Evolutionary conservation across 305 asterid genomes (phyloP).

Genomic region (Plantago lanceolata): DNA sequence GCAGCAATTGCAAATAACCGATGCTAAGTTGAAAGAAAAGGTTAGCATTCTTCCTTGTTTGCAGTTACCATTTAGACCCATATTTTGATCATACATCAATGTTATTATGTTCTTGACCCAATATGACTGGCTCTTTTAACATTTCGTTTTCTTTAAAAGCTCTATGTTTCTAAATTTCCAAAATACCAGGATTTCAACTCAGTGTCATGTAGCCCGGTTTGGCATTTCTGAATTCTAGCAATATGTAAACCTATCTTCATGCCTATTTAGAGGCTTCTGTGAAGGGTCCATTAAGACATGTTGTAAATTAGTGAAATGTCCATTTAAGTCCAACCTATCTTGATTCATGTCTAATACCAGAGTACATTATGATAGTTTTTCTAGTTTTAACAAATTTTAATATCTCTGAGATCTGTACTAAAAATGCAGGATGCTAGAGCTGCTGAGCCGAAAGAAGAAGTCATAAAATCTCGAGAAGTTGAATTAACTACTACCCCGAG

Average conservation of each 20-base stretch:
- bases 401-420: slow-evolving; percentile 13
- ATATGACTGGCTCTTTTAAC: neutral
- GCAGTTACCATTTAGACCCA: too few relatives aligned
- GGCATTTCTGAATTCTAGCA: neutral
- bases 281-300: neutral
- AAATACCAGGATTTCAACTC: too few relatives aligned
- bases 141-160: too few relatives aligned
- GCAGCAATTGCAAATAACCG: slow-evolving; percentile 56
- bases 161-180: too few relatives aligned
- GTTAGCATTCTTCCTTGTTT: slow-evolving; percentile 31
- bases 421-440: slow-evolving; percentile 45
- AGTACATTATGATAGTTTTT: neutral
- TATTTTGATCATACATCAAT: neutral
- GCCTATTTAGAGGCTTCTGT: neutral
- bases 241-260: neutral
- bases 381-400: neutral
- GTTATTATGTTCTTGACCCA: neutral
- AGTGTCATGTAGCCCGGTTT: neutral
- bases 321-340: neutral
- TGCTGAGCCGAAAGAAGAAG: slow-evolving; percentile 43
- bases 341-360: neutral
- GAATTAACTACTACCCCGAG: slow-evolving; percentile 49
- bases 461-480: slow-evolving; percentile 52
- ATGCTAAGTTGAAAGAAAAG: slow-evolving; percentile 58
- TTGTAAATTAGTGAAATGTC: neutral